Conservation (phyloP, 176 grass and related monocot species). For the Rhipidocladum racemiflorum region DNA sequence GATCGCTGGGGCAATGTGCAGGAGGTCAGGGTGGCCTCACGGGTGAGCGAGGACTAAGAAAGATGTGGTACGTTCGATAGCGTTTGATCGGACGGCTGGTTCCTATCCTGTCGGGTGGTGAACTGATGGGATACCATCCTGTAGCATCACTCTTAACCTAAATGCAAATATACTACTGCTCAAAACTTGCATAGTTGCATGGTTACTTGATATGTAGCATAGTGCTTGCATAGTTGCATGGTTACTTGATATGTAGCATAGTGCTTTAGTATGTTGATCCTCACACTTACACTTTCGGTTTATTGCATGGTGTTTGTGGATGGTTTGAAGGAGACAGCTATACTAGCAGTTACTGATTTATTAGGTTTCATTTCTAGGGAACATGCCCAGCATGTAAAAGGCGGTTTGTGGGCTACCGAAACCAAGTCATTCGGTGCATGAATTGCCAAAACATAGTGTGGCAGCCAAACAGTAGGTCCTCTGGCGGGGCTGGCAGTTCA, state of each 20-base stretch:
- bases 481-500: slow-evolving; percentile 42
- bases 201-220: not conserved
- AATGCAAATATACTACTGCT: not conserved
- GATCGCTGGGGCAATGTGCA: too few species aligned
- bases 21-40: too few species aligned
- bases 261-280: not conserved
- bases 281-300: not conserved
- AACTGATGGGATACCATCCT: too few species aligned
- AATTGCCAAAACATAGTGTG: slow-evolving; percentile 91
- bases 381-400: slow-evolving; percentile 86
- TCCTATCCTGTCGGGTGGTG: too few species aligned
- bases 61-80: too few species aligned
- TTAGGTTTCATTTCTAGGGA: slow-evolving; percentile 49
- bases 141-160: not conserved
- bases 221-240: slow-evolving; percentile 1
- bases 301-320: not conserved
- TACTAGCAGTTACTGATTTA: slow-evolving; percentile 13
- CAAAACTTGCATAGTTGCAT: not conserved
- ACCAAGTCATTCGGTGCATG: slow-evolving; percentile 78
- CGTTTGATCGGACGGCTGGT: too few species aligned
- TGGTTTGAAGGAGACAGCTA: not conserved
- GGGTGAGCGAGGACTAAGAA: too few species aligned
- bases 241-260: not conserved
- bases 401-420: slow-evolving; percentile 71
- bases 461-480: slow-evolving; percentile 68